Percentiles rank a stretch among this genome's conserved stretches.
phyloP scores from a whole-genome alignment of 2,329 filamentous ascomycete genomes.

The Trichoderma sp. region DNA sequence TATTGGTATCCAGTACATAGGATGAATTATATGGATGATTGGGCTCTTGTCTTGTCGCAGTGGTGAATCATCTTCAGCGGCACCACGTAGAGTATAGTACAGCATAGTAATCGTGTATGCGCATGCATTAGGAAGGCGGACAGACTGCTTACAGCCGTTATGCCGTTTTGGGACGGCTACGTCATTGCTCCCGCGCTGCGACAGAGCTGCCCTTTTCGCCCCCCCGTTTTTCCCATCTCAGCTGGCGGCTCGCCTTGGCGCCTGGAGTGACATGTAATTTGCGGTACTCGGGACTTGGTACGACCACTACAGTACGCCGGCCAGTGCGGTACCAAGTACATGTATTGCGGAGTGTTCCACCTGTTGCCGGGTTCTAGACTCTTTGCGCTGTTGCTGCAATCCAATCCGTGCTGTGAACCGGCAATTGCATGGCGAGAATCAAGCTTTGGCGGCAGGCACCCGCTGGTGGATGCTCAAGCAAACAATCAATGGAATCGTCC shows the following conservation, averaged over 20 bases:
- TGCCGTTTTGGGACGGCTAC: slow-evolving; percentile 2
- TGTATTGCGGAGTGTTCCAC: not conserved
- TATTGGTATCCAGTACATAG: not conserved
- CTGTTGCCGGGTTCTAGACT: not conserved
- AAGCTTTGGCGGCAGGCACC: slow-evolving; percentile 10
- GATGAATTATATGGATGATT: not conserved
- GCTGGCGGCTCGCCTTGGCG: slow-evolving; percentile 11
- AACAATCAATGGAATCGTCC: not conserved
- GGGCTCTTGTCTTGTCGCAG: not conserved
- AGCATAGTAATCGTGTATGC: no score
- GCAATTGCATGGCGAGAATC: not conserved
- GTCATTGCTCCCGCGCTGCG: not conserved
- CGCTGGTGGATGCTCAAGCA: slow-evolving; percentile 1
- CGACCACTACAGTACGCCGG: not conserved
- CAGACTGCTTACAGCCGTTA: slow-evolving; percentile 9
- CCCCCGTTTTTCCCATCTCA: slow-evolving; percentile 7
- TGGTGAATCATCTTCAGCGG: not conserved
- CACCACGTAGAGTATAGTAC: not conserved
- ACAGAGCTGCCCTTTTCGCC: slow-evolving; percentile 11
- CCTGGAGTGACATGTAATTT: not conserved
- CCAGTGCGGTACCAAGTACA: no score
- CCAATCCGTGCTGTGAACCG: not conserved
- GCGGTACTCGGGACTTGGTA: no score
- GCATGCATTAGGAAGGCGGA: not conserved
- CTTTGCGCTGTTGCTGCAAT: not conserved